A percentile compares a stretch with the other conserved stretches of the same genome.
These are phyloP conservation scores for Suillus fuscotomentosus DNA, from an alignment of 768 basidiomycete species.

Conservation along the genomic window DNA sequence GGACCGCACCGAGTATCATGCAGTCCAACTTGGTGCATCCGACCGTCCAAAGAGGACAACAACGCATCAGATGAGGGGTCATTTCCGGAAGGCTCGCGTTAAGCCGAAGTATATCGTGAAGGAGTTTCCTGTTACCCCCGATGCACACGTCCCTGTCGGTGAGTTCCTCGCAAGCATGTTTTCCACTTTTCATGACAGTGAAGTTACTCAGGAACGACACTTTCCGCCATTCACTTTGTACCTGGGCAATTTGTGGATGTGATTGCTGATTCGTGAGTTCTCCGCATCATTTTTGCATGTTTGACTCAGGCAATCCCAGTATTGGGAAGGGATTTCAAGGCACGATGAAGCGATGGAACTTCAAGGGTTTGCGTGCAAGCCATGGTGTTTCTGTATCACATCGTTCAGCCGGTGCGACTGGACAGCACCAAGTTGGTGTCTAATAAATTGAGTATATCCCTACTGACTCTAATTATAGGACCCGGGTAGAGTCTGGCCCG, in stretches of 20 bases:
- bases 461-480: conserved; percentile 51
- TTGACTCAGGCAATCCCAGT: conserved; percentile 39
- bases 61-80: conserved; percentile 80
- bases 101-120: conserved; percentile 79
- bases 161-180: conserved; percentile 27
- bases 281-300: background rate
- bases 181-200: conserved; percentile 1
- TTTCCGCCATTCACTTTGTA: conserved; percentile 93
- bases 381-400: conserved; percentile 97
- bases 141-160: conserved; percentile 91
- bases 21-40: conserved; percentile 90
- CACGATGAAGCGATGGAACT: conserved; percentile 95
- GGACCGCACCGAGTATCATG: conserved; percentile 76
- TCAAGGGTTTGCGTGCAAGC: conserved; percentile 86
- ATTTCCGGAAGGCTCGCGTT: conserved; percentile 83
- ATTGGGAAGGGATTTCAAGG: conserved; percentile 98
- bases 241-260: conserved; percentile 97
- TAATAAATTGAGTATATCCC: background rate
- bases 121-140: conserved; percentile 86
- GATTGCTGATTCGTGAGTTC: conserved; percentile 80
- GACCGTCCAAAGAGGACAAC: conserved; percentile 71
- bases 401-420: conserved; percentile 89
- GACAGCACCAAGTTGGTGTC: conserved; percentile 82
- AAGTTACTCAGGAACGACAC: conserved; percentile 63
- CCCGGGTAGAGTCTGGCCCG: conserved; percentile 93